phyloP scores from a whole-genome alignment of 805 yeast species.

The Kazachstania bromeliacearum region DNA sequence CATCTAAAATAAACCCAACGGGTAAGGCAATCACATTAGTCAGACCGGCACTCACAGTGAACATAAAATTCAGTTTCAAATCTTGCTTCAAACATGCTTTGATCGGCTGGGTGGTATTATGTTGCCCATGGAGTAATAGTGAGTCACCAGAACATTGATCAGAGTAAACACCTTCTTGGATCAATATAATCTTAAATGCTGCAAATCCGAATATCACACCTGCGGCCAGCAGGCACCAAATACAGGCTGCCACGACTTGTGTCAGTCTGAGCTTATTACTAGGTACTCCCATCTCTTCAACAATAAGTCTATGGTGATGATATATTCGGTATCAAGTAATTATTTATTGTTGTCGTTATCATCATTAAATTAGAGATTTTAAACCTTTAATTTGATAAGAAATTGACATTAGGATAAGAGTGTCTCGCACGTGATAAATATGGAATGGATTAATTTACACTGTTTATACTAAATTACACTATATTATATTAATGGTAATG shows the following conservation, averaged over 20 bases:
- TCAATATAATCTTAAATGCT: slow-evolving; percentile 77
- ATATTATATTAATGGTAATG: background rate
- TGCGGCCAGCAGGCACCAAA: slow-evolving; percentile 86
- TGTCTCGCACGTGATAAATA: too few relatives aligned
- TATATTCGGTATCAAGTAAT: too few relatives aligned
- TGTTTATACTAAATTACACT: background rate
- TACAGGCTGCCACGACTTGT: slow-evolving; percentile 64
- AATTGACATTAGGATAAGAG: too few relatives aligned
- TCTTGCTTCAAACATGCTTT: slow-evolving; percentile 67
- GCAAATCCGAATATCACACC: slow-evolving; percentile 96
- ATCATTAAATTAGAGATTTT: too few relatives aligned
- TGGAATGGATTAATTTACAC: background rate
- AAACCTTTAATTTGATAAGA: too few relatives aligned
- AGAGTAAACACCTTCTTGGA: slow-evolving; percentile 67
- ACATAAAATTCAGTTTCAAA: slow-evolving; percentile 67
- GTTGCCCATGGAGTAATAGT: too few relatives aligned
- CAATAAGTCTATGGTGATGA: too few relatives aligned
- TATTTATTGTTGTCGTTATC: too few relatives aligned
- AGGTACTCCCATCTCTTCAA: too few relatives aligned
- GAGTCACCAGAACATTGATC: slow-evolving; percentile 38
- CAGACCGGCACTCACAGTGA: slow-evolving; percentile 77
- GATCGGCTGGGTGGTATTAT: background rate
- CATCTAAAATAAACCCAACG: slow-evolving; percentile 73
- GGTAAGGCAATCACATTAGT: slow-evolving; percentile 77
- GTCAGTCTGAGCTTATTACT: slow-evolving; percentile 8